These are phyloP conservation scores for Plectosphaerella plurivora DNA, from an alignment of 2,329 filamentous ascomycete genomes.

Conservation along the genomic window DNA sequence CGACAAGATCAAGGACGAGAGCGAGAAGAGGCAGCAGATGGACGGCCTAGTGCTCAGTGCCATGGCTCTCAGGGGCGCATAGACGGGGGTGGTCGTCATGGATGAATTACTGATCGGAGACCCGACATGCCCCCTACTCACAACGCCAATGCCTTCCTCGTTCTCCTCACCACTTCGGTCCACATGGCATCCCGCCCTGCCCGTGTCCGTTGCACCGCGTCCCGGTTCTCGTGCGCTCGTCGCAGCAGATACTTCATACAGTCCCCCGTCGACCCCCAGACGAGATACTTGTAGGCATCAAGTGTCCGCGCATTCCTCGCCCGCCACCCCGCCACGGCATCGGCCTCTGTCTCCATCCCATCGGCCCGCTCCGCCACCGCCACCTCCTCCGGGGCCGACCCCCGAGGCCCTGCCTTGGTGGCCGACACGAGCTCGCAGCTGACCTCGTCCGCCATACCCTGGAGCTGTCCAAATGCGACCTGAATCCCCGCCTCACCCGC, in stretches of 20 bases:
- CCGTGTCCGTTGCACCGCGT: constrained; percentile 60
- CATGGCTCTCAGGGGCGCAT: constrained; percentile 68
- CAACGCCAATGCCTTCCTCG: constrained; percentile 36
- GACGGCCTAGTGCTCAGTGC: constrained; percentile 68
- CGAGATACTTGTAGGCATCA: constrained; percentile 60
- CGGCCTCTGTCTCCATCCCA: constrained; percentile 1
- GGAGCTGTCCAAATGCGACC: constrained; percentile 28
- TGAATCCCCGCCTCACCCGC: constrained; percentile 33
- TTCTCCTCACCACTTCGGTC: constrained; percentile 53
- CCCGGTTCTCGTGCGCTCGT: constrained; percentile 63
- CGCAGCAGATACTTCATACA: constrained; percentile 78
- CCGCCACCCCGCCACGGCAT: neutral
- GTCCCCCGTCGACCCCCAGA: constrained; percentile 69
- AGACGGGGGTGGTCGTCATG: neutral
- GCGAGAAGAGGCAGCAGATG: constrained; percentile 46
- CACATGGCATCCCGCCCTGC: constrained; percentile 60
- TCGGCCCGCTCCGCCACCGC: constrained; percentile 1
- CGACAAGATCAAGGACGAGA: constrained; percentile 37
- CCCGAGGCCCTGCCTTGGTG: neutral
- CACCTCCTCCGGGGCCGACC: neutral
- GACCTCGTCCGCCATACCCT: constrained; percentile 88
- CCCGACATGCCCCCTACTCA: constrained; percentile 3
- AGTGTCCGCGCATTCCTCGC: constrained; percentile 13
- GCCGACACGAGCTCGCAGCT: constrained; percentile 55
- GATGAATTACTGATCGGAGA: too few species aligned